Evolutionary conservation across 2,329 filamentous ascomycete species (phyloP).

Genomic region (Aspergillus spinulosporus): DNA sequence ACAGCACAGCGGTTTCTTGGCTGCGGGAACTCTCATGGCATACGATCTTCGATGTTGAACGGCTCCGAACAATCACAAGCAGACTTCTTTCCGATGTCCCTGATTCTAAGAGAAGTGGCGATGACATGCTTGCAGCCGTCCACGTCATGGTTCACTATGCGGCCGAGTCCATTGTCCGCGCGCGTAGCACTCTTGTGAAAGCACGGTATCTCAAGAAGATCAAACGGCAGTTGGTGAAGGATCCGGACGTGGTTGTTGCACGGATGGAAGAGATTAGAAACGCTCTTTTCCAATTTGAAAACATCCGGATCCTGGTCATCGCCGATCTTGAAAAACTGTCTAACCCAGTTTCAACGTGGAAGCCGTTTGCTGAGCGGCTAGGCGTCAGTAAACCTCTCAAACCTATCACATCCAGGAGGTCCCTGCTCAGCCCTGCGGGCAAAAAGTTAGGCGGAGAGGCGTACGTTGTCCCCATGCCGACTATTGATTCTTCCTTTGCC

Average conservation of each 20-base stretch:
- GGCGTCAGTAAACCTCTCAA: constrained; percentile 58
- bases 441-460: constrained; percentile 71
- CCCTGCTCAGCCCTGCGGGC: constrained; percentile 74
- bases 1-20: constrained; percentile 78
- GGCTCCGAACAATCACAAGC: constrained; percentile 63
- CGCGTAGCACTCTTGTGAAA: constrained; percentile 80
- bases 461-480: constrained; percentile 84
- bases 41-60: constrained; percentile 77
- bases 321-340: constrained; percentile 74
- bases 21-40: constrained; percentile 83
- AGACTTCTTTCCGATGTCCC: constrained; percentile 91
- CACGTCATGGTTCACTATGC: constrained; percentile 78
- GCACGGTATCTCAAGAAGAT: constrained; percentile 83
- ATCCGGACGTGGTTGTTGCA: constrained; percentile 71
- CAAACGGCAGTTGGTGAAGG: constrained; percentile 74
- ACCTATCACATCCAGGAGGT: constrained; percentile 68
- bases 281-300: constrained; percentile 77
- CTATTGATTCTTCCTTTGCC: constrained; percentile 88
- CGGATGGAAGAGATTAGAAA: constrained; percentile 76
- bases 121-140: constrained; percentile 59
- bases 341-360: constrained; percentile 78
- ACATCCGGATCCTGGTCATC: constrained; percentile 81
- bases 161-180: constrained; percentile 72
- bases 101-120: constrained; percentile 82
- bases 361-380: constrained; percentile 58